Base-by-base conservation (phyloP, 306 rosid genomes). In the Coriaria nepalensis region DNA sequence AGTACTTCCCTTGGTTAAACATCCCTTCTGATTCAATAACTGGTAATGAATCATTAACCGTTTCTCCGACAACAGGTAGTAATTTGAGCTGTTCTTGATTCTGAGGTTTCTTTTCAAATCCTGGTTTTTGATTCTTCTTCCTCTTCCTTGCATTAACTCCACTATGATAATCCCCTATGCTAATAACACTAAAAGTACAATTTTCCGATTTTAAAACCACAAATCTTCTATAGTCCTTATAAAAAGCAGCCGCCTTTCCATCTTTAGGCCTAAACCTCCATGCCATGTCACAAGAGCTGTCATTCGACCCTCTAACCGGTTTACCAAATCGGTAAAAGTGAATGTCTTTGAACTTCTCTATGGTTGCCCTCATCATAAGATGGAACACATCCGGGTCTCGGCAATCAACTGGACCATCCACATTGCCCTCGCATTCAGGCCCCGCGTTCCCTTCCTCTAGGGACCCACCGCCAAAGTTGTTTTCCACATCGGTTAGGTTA, bases 221-320 rank as follows among this genome's bases (percentile, higher is more conserved):
- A 71, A 92, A 92, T 70, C 98, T 86, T 68, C 96, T 69, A 57
- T 82, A 92, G 59, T 92, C 98, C 79, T 92, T 92, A 53, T 92
- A 85, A 68, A 82, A 82, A 0, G 93, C 61, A 37, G 98, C 86
- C 43, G 92, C 72, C 73, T 92, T 85, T 54, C 98, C 98, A 53
- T 92, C 98, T 70, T 85, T 85, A 5, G 98, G 98, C 80, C 96
- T 74, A 59, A 73, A 92, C 55, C 94, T 72, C 98, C 98, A 92
- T 0, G 98, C 98, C 96, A 92, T 92, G 72, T 92, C 98, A 6
- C 98, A 92, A 57, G 65, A 79, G 61, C 67, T 70, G 45, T 69
- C 86, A 59, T 78, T 72, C 0, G 72, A 69, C 6, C 96, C 96
- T 5, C 14, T 53, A 29, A 64, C 83, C 0, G 96, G 76, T 56